Base-by-base conservation (phyloP, 2,329 filamentous ascomycete genomes). In the Epichloe amarillans region DNA sequence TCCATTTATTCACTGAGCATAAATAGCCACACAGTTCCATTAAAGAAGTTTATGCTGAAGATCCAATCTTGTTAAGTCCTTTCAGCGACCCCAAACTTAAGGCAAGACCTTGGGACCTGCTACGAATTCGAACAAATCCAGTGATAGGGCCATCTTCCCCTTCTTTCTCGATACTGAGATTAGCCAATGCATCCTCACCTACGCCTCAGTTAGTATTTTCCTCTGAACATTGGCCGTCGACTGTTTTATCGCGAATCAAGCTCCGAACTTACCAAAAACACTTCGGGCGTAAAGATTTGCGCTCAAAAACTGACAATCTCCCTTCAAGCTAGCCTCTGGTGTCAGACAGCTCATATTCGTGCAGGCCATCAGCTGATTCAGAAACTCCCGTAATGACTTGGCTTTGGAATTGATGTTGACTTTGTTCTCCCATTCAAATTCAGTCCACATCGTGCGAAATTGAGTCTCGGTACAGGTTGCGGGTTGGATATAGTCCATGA, bases 401-500 rank as follows among this genome's bases (percentile, higher is more conserved):
- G 88, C 88, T 76, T 96, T 97, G 56, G 88, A 94, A 71, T 96
- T 96, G 72, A 98, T 97, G 72, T 98, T 98, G 69, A 98, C 91
- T 79, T 98, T 98, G 74, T 98, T 98, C 76, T 98, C 93, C 93
- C 93, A 98, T 67, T 98, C 93, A 59, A 98, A 98, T 66, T 98
- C 93, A 38, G 93, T 98, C 93, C 93, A 98, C 93, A 98, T 98
- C n/a, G 88, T 95, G 53, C 93, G 82, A 83, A 98, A 98, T 63
- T 97, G 89, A 11, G 91, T 96, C 74, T 98, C 93, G 4, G 88
- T 93, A 75, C 93, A 98, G 15, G 89, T 84, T 6, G 91, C 91
- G 1, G 93, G 93, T 66, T 97, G 91, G 62, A 98, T 98, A 72
- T 98, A 98, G 71, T 98, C 93, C 93, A 98, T 98, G 57, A 98